phyloP scores from a whole-genome alignment of 805 yeast species.

The Brettanomyces nanus region DNA sequence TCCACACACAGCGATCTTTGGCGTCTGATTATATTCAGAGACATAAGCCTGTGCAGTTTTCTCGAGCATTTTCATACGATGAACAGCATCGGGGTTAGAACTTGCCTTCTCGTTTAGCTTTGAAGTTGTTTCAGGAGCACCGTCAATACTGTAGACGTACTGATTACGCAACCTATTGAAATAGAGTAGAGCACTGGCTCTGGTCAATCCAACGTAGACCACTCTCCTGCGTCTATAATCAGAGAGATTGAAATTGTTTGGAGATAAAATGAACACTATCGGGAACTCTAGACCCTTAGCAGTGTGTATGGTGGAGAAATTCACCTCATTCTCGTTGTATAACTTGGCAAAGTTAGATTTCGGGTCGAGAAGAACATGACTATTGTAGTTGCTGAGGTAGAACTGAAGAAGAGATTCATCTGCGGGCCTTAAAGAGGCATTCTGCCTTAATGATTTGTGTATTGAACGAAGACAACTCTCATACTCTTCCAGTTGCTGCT shows the following conservation, averaged over 20 bases:
- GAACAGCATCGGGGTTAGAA: background rate
- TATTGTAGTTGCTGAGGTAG: slow-evolving; percentile 31
- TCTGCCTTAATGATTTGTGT: slow-evolving; percentile 24
- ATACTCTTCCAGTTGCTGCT: slow-evolving; percentile 14
- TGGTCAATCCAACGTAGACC: slow-evolving; percentile 58
- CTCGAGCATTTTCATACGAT: background rate
- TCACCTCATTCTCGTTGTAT: slow-evolving; percentile 29
- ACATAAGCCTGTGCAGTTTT: background rate
- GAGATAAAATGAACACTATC: slow-evolving; percentile 43
- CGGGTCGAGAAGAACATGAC: slow-evolving; percentile 9
- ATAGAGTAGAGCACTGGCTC: slow-evolving; percentile 46
- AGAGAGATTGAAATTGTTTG: slow-evolving; percentile 12
- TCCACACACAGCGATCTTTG: background rate
- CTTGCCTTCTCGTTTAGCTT: background rate
- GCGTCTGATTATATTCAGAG: background rate
- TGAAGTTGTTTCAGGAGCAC: background rate
- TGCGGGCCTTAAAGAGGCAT: slow-evolving; percentile 15
- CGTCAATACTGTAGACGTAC: slow-evolving; percentile 15
- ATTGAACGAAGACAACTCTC: slow-evolving; percentile 28
- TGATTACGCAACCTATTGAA: slow-evolving; percentile 20
- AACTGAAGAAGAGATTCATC: slow-evolving; percentile 28
- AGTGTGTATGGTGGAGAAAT: slow-evolving; percentile 62
- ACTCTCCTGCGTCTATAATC: slow-evolving; percentile 31
- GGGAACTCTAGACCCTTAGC: slow-evolving; percentile 74
- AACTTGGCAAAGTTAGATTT: slow-evolving; percentile 17